Conservation (phyloP, 805 yeast species). For the Starmerella sp. region DNA sequence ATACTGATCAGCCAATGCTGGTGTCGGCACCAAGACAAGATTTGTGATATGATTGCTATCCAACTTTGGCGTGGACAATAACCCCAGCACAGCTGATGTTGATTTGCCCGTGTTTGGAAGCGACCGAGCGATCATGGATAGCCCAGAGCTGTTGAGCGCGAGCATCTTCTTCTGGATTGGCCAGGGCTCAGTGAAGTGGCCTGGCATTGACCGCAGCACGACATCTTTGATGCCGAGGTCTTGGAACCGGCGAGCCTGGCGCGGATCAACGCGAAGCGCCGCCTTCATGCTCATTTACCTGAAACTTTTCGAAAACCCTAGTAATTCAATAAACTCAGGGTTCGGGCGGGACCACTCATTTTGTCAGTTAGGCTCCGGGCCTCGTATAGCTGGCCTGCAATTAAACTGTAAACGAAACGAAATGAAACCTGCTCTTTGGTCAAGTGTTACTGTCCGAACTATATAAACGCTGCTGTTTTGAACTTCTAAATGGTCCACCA, state of each 20-base stretch:
- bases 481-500: neutral
- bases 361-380: neutral
- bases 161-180: conserved; percentile 26
- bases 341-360: neutral
- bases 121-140: conserved; percentile 25
- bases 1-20: conserved; percentile 29
- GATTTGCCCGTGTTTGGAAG: conserved; percentile 31
- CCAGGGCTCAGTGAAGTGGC: conserved; percentile 17
- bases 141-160: conserved; percentile 24
- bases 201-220: conserved; percentile 10
- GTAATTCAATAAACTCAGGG: neutral
- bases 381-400: neutral
- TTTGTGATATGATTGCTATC: conserved; percentile 16
- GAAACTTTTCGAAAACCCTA: conserved; percentile 2
- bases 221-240: conserved; percentile 18
- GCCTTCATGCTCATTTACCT: conserved; percentile 5
- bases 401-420: neutral
- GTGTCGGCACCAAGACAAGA: conserved; percentile 29
- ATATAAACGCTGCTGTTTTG: neutral
- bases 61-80: conserved; percentile 15
- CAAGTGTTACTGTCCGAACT: neutral
- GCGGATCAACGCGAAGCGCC: conserved; percentile 22
- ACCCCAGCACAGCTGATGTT: conserved; percentile 24
- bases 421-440: neutral
- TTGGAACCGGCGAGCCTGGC: conserved; percentile 16